phyloP scores from a whole-genome alignment of 2,329 filamentous ascomycete species.

The Ophiostoma pallidulum region DNA sequence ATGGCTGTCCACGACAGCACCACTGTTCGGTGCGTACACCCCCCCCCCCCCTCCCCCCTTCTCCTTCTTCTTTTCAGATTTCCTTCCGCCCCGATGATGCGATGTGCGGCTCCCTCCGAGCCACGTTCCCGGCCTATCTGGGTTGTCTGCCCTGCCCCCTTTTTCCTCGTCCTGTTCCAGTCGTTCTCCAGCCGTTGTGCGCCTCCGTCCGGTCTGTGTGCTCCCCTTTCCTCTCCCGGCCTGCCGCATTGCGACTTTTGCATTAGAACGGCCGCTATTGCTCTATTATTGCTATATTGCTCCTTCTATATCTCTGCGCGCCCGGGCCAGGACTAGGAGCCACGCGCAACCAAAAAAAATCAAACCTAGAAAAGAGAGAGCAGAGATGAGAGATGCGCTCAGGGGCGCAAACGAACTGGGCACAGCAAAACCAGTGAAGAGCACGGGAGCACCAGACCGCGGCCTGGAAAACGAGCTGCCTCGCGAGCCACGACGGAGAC shows the following conservation, averaged over 20 bases:
- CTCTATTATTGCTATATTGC: constrained; percentile 5
- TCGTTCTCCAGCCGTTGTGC: neutral
- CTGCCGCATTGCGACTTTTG: constrained; percentile 1
- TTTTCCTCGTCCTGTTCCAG: neutral
- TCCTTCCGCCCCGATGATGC: neutral
- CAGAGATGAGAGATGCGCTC: neutral
- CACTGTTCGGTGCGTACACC: constrained; percentile 11
- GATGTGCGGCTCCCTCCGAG: neutral
- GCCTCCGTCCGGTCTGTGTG: neutral
- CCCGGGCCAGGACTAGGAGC: constrained; percentile 4
- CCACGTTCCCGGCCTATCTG: neutral
- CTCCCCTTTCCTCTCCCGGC: neutral
- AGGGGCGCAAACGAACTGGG: neutral
- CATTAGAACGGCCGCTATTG: constrained; percentile 7
- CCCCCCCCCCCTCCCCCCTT: neutral
- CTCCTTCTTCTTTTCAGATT: neutral
- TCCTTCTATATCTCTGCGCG: constrained; percentile 8
- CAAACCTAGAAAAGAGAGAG: neutral
- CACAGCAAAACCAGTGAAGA: too few relatives aligned
- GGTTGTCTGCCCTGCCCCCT: constrained; percentile 1
- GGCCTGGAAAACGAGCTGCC: too few relatives aligned
- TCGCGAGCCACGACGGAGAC: too few relatives aligned
- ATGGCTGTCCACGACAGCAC: constrained; percentile 15
- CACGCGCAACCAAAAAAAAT: constrained; percentile 1
- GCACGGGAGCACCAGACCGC: too few relatives aligned